Evolutionary conservation across 2,329 filamentous ascomycete species (phyloP), one percentile per base, ranked within the genome.

Genomic region (Diaporthe australafricana): DNA sequence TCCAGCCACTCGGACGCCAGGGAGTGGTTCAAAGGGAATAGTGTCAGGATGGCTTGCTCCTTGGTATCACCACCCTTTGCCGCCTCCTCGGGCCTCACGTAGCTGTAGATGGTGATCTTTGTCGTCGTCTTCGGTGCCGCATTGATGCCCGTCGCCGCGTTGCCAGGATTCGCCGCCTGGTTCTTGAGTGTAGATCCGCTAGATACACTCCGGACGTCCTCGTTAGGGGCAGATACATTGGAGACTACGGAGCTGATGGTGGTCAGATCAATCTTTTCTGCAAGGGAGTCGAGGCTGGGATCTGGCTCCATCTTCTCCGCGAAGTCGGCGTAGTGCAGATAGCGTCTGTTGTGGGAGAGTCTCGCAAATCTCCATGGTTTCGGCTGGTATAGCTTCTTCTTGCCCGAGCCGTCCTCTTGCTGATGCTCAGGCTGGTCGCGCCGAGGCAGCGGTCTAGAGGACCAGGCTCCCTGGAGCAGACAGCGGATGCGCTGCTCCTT

Each of bases 1-100:
- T 99, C 96, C 6, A 99, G 87, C 96, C 96, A 99, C 83, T 99
- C 96, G 0, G 95, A 97, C 12, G 96, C 96, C 60, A 96, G 85
- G 75, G 91, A 94, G 79, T 96, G 93, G 72, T 91, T 93, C 72
- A 91, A 85, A 7, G 96, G 95, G 80, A 94, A 91, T 67, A 99
- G 87, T n/a, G 92, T 94, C 68, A 99, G 86, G 27, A 98, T 88
- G 1, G 93, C 87, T 65, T 90, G 86, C 81, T 98, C 96, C 75
- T 89, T 88, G 72, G 74, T 80, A 25, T 83, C 82, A n/a, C 77
- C 78, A 40, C 72, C 75, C 68, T 77, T 79, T 8, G 77, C 78
- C 50, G 79, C 81, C 71, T 84, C 84, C 32, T 81, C 79, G 25
- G 85, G 75, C 76, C 83, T 82, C 71, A 83, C 78, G 77, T 92